Evolutionary conservation across 768 basidiomycete species (phyloP).

Genomic region (Galerina marginata): DNA sequence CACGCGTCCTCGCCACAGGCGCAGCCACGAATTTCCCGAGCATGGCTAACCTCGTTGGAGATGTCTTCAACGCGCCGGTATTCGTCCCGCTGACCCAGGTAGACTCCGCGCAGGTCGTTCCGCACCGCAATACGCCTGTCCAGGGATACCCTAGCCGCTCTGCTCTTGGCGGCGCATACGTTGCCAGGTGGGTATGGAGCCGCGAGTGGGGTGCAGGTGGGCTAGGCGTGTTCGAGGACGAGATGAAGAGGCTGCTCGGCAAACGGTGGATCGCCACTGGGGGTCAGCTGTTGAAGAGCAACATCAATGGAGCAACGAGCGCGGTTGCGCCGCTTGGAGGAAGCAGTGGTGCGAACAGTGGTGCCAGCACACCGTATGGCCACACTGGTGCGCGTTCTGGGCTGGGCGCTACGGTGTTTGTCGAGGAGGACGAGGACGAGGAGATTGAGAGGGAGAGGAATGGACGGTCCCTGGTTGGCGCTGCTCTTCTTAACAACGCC

Average conservation of each 20-base stretch:
- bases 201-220: conserved; percentile 58
- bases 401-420: conserved; percentile 51
- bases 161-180: conserved; percentile 75
- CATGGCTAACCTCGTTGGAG: conserved; percentile 78
- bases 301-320: conserved; percentile 49
- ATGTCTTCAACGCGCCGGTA: conserved; percentile 83
- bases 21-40: conserved; percentile 87
- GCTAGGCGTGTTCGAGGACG: conserved; percentile 77
- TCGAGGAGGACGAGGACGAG: conserved; percentile 83
- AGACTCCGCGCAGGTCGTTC: conserved; percentile 73
- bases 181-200: conserved; percentile 89
- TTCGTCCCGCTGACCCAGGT: conserved; percentile 77
- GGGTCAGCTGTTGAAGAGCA: conserved; percentile 63
- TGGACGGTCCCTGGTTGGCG: conserved; percentile 20
- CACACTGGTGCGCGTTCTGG: conserved; percentile 57
- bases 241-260: conserved; percentile 69
- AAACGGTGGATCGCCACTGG: conserved; percentile 78
- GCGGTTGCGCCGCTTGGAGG: conserved; percentile 22
- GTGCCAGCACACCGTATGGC: conserved; percentile 71
- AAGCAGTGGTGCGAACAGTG: conserved; percentile 63
- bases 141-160: conserved; percentile 71
- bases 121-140: conserved; percentile 78
- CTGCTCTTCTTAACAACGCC: conserved; percentile 2
- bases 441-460: conserved; percentile 60
- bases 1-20: conserved; percentile 72